Base-by-base conservation (phyloP, 179 eudicot genomes). In the Silene coronaria region DNA sequence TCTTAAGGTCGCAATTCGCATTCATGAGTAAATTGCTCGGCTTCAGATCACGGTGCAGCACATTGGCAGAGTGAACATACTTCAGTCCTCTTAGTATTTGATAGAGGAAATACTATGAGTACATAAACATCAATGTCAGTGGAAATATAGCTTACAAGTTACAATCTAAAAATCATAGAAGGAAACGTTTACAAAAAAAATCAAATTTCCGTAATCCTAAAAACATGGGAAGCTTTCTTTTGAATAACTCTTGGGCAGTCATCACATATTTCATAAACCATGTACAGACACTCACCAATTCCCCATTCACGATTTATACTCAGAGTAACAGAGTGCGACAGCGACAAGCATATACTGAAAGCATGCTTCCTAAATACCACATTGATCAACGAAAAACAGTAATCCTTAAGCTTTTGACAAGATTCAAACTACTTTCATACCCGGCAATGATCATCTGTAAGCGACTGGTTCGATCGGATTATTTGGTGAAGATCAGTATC, bases 401-500 rank as follows among this genome's bases (percentile, higher is more conserved):
- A 38, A 67, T 11, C 19, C 6, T 30, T 5, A 6, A 61, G 22
- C 46, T 26, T 17, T 48, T 6, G 14, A 62, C 23, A 77, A 61
- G 51, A 78, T 72, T 27, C 16, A 74, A 72, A 59, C 57, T n/a
- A 67, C n/a, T 36, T 51, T 19, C 91, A 59, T 75, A 92, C 97
- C 94, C 91, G 94, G 77, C 95, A 92, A 80, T 92, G 97, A 82
- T 92, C 97, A 84, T 92, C 92, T 26, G 90, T 80, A 70, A 91
- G 80, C 34, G 75, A 72, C 75, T 92, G 94, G 84, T 78, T 84
- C 83, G 97, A 92, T 26, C 84, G 86, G 68, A 92, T 88, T 67
- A 92, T 92, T 81, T 92, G 95, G 71, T 89, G 94, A 77, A 92
- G 97, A 85, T 92, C 97, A 62, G 97, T 91, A 83, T 92, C 97